Conservation (phyloP, 1,139 yeast genomes). For the Pichia sp. region DNA sequence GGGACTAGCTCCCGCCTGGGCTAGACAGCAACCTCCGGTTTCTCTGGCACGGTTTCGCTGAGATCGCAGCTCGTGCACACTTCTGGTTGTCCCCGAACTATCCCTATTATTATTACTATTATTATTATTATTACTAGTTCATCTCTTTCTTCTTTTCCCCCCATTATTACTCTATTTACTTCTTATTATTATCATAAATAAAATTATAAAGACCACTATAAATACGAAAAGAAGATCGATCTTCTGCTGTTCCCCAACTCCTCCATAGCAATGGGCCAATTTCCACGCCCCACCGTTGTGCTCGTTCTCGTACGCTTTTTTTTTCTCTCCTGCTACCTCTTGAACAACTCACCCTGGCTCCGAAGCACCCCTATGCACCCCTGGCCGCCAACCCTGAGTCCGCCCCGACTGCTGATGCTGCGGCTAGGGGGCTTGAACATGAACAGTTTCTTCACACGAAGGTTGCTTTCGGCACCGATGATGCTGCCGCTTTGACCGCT, state of each 20-base stretch:
- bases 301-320: neutral
- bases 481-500: neutral
- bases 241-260: neutral
- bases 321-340: neutral
- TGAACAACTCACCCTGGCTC: constrained; percentile 3
- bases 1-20: too few species aligned
- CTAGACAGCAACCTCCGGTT: too few species aligned
- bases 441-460: constrained; percentile 1
- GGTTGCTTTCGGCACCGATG: neutral
- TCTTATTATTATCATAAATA: neutral
- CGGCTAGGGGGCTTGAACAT: constrained; percentile 8
- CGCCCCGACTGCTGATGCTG: neutral
- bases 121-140: neutral
- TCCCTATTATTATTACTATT: neutral
- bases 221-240: neutral
- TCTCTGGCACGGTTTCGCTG: too few species aligned
- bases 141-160: neutral
- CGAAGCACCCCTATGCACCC: neutral
- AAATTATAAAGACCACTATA: neutral
- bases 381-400: neutral
- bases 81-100: neutral
- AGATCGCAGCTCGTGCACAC: too few species aligned
- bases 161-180: neutral
- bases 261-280: neutral
- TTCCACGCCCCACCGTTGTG: too few species aligned